A percentile compares a stretch with the other conserved stretches of the same genome.
Conservation (phyloP, 768 basidiomycete species). For the Amanita fuliginea region DNA sequence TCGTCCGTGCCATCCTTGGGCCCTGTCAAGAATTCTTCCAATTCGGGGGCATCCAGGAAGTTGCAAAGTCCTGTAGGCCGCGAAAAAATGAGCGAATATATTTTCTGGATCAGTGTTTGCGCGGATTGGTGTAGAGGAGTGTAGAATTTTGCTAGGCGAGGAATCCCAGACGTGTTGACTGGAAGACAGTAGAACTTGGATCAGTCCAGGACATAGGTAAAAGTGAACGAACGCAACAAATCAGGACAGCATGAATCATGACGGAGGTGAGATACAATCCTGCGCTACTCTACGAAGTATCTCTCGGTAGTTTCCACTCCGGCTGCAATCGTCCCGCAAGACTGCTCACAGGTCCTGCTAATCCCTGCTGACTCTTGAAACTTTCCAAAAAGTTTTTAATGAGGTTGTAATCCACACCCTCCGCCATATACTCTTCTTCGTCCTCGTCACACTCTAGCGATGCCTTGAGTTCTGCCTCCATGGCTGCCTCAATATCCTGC, state of each 20-base stretch:
- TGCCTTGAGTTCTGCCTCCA: conserved; percentile 79
- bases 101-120: conserved; percentile 71
- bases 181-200: not conserved
- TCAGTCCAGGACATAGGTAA: conserved; percentile 6
- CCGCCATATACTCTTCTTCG: conserved; percentile 39
- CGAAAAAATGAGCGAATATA: conserved; percentile 78
- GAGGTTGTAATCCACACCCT: conserved; percentile 69
- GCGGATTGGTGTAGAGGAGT: conserved; percentile 61
- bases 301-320: conserved; percentile 65
- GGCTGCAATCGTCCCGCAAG: conserved; percentile 76
- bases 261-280: not conserved
- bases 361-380: conserved; percentile 84
- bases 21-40: conserved; percentile 61
- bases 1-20: conserved; percentile 39
- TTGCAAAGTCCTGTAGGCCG: conserved; percentile 85
- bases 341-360: conserved; percentile 87
- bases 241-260: conserved; percentile 83
- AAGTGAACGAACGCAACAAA: conserved; percentile 42
- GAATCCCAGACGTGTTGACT: conserved; percentile 92
- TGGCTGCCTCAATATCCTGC: conserved; percentile 69
- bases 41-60: conserved; percentile 89
- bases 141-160: conserved; percentile 84
- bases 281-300: conserved; percentile 28
- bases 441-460: conserved; percentile 42
- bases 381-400: conserved; percentile 98